phyloP scores from a whole-genome alignment of 352 stramenopile species.

The Salisapilia sapeloensis region DNA sequence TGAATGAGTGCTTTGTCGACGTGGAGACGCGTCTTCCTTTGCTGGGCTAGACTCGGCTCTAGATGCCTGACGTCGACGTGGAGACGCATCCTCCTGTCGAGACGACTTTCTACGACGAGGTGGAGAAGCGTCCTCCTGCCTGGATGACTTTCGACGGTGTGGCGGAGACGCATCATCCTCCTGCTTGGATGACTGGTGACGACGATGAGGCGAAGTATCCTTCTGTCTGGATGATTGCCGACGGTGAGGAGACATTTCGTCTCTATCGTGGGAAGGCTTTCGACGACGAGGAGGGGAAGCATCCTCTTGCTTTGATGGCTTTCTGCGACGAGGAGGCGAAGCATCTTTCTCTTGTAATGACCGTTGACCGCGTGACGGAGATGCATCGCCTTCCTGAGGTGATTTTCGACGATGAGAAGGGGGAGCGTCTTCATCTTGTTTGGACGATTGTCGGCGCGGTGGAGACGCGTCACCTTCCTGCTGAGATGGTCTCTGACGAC shows the following conservation, averaged over 20 bases:
- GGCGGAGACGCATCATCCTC: slow-evolving; percentile 5
- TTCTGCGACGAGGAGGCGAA: slow-evolving; percentile 2
- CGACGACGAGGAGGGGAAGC: slow-evolving; percentile 1
- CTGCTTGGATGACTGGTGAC: not conserved
- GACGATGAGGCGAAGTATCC: not conserved
- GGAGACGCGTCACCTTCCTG: slow-evolving; percentile 1
- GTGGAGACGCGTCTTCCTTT: slow-evolving; percentile 1
- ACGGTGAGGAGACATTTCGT: not conserved
- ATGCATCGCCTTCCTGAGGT: not conserved
- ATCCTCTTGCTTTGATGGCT: not conserved
- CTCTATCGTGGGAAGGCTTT: not conserved
- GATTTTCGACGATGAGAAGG: not conserved
- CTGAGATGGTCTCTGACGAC: not conserved
- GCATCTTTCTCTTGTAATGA: not conserved
- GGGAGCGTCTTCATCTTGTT: not conserved
- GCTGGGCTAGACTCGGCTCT: not conserved
- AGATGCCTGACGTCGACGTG: slow-evolving; percentile 2
- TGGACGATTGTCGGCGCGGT: not conserved
- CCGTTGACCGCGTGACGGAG: not conserved
- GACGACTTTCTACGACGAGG: slow-evolving; percentile 1
- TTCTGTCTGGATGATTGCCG: not conserved
- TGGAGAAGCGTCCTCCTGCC: slow-evolving; percentile 3
- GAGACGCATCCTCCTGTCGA: slow-evolving; percentile 2
- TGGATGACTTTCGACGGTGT: not conserved
- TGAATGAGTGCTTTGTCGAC: not conserved